Conservation (phyloP, 1,139 yeast genomes). For the Yamadazyma sp. region DNA sequence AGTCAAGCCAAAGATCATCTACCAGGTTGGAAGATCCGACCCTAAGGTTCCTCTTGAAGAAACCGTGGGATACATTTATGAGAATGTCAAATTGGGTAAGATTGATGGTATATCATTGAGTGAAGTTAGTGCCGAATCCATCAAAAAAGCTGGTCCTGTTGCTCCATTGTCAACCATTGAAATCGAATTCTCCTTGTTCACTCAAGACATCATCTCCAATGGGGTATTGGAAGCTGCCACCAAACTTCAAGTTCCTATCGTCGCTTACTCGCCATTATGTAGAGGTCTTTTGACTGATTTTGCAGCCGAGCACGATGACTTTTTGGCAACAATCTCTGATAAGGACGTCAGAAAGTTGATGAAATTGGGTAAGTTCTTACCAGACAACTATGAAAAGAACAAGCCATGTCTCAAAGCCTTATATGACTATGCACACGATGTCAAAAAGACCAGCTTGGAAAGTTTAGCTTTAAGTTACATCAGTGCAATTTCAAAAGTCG, state of each 20-base stretch:
- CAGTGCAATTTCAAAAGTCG: slow-evolving; percentile 32
- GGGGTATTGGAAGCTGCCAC: slow-evolving; percentile 61
- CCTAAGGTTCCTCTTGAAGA: slow-evolving; percentile 46
- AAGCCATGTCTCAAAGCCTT: slow-evolving; percentile 38
- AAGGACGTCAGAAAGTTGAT: slow-evolving; percentile 45
- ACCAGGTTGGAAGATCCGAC: slow-evolving; percentile 71
- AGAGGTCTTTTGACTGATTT: slow-evolving; percentile 73
- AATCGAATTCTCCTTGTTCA: slow-evolving; percentile 68
- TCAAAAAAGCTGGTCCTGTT: slow-evolving; percentile 51
- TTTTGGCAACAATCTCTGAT: slow-evolving; percentile 8
- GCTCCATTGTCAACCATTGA: slow-evolving; percentile 67
- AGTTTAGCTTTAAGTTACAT: slow-evolving; percentile 79
- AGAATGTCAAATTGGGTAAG: slow-evolving; percentile 52
- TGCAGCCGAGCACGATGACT: slow-evolving; percentile 36
- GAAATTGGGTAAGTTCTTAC: slow-evolving; percentile 55
- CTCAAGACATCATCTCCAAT: slow-evolving; percentile 57
- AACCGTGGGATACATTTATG: slow-evolving; percentile 49
- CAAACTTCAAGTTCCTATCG: slow-evolving; percentile 52
- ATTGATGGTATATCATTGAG: slow-evolving; percentile 70
- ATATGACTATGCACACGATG: slow-evolving; percentile 43
- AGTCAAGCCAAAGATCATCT: slow-evolving; percentile 49
- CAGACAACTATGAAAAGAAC: slow-evolving; percentile 57
- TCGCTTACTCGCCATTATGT: slow-evolving; percentile 84
- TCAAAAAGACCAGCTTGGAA: slow-evolving; percentile 40
- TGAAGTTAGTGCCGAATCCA: slow-evolving; percentile 64